Evolutionary conservation across 768 basidiomycete genomes (phyloP).

Genomic region (Candolleomyces eurysporus): DNA sequence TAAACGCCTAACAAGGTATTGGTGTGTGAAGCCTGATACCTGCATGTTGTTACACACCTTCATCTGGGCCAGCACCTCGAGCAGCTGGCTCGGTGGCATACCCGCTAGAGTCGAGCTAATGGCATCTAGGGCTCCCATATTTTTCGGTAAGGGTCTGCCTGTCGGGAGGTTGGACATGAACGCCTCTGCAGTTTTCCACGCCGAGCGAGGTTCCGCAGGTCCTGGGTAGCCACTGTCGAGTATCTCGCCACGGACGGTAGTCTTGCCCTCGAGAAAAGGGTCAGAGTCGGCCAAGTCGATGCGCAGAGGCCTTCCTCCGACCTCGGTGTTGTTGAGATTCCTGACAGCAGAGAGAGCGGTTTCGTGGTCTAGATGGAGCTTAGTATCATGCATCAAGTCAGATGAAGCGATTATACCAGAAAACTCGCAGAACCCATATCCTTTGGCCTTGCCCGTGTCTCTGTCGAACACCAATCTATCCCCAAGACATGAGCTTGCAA

Average conservation of each 20-base stretch:
- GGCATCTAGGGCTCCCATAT: slow-evolving; percentile 70
- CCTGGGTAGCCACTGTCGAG: slow-evolving; percentile 64
- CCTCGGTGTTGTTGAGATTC: slow-evolving; percentile 90
- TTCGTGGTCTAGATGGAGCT: slow-evolving; percentile 65
- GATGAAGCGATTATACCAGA: slow-evolving; percentile 51
- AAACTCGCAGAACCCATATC: slow-evolving; percentile 94
- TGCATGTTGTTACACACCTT: slow-evolving; percentile 60
- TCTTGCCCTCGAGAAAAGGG: slow-evolving; percentile 88
- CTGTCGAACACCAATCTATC: slow-evolving; percentile 82
- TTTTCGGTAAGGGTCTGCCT: slow-evolving; percentile 72
- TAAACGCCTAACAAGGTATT: slow-evolving; percentile 66
- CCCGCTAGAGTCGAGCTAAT: slow-evolving; percentile 85
- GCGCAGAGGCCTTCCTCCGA: slow-evolving; percentile 88
- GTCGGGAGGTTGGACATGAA: slow-evolving; percentile 71
- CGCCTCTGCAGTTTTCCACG: slow-evolving; percentile 50
- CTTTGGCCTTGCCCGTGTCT: slow-evolving; percentile 92
- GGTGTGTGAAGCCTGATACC: neutral
- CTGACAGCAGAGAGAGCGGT: slow-evolving; percentile 94
- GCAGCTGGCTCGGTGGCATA: slow-evolving; percentile 79
- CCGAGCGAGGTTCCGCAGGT: slow-evolving; percentile 50
- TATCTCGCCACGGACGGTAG: slow-evolving; percentile 80
- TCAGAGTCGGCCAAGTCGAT: slow-evolving; percentile 95
- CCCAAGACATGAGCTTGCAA: slow-evolving; percentile 10
- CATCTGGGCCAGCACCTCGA: slow-evolving; percentile 97
- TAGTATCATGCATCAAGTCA: neutral